phyloP scores from a whole-genome alignment of 768 basidiomycete species.

The Lactarius deliciosus region DNA sequence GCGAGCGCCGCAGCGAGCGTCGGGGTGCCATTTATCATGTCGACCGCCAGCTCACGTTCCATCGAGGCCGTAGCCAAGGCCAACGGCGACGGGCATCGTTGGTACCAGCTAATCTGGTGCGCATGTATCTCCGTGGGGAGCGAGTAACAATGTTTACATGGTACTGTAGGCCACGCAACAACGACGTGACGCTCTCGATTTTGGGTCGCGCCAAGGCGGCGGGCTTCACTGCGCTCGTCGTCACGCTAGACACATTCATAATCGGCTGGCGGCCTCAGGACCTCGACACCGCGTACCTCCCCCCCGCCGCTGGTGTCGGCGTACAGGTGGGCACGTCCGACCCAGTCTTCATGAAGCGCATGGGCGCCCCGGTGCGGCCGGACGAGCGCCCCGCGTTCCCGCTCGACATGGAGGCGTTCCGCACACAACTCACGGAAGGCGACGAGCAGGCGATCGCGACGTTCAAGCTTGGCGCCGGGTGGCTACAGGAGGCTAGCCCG shows the following conservation, averaged over 20 bases:
- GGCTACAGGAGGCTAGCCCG: constrained; percentile 62
- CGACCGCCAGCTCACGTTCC: constrained; percentile 67
- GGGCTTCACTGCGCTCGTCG: constrained; percentile 69
- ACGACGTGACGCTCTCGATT: constrained; percentile 63
- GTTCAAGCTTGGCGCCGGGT: constrained; percentile 55
- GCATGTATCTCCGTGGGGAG: neutral
- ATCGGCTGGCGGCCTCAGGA: constrained; percentile 81
- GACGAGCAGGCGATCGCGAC: constrained; percentile 42
- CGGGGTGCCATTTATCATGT: constrained; percentile 69
- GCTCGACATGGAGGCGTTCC: constrained; percentile 54
- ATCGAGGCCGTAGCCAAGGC: constrained; percentile 78
- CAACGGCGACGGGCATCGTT: constrained; percentile 65
- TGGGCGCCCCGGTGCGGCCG: constrained; percentile 47
- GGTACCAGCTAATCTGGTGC: constrained; percentile 84
- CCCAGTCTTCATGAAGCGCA: constrained; percentile 71
- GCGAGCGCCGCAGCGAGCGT: constrained; percentile 64
- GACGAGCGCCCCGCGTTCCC: constrained; percentile 53
- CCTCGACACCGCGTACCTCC: constrained; percentile 60
- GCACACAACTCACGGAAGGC: too few species aligned
- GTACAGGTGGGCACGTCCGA: constrained; percentile 68
- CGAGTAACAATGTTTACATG: neutral
- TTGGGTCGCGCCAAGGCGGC: constrained; percentile 62
- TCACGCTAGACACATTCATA: constrained; percentile 73
- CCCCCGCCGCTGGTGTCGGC: constrained; percentile 65
- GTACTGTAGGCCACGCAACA: constrained; percentile 52